Evolutionary conservation across 2,329 filamentous ascomycete genomes (phyloP).

Genomic region (Monosporascus ibericus): DNA sequence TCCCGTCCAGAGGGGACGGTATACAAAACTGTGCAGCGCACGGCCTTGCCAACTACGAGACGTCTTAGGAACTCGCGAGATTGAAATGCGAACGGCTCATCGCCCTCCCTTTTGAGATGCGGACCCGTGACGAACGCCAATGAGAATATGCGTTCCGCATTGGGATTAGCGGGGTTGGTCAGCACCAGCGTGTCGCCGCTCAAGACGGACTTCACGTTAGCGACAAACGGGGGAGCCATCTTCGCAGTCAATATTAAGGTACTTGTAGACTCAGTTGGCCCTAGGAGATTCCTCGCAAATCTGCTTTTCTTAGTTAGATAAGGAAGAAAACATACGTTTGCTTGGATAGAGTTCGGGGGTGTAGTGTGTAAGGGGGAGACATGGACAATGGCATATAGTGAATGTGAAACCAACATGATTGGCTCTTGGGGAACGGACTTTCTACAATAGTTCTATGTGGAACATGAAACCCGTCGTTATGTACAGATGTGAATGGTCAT

Average conservation of each 20-base stretch:
- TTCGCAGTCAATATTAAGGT: constrained; percentile 24
- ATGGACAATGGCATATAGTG: no score
- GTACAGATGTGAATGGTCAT: no score
- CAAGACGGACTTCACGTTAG: constrained; percentile 86
- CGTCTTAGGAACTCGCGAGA: constrained; percentile 89
- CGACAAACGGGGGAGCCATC: constrained; percentile 47
- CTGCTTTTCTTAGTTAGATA: constrained; percentile 14
- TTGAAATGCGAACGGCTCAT: constrained; percentile 89
- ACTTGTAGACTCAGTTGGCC: constrained; percentile 9
- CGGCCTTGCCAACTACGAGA: constrained; percentile 75
- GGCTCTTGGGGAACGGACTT: no score
- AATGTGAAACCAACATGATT: no score
- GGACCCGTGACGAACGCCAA: constrained; percentile 90
- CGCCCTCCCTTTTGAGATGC: constrained; percentile 78
- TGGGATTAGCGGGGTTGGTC: constrained; percentile 72
- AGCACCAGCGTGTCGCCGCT: constrained; percentile 91
- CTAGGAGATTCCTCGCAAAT: constrained; percentile 7
- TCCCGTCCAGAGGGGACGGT: constrained; percentile 82
- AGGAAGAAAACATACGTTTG: not conserved
- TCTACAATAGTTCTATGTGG: no score
- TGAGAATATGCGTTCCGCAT: constrained; percentile 79
- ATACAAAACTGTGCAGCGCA: constrained; percentile 83
- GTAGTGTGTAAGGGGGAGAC: not conserved
- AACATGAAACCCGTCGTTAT: no score
- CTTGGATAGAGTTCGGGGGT: not conserved